Percentiles rank a stretch among this genome's conserved stretches.
These are phyloP conservation scores for Colletotrichum endophyticum DNA, from an alignment of 2,329 filamentous ascomycete genomes.

Conservation along the genomic window DNA sequence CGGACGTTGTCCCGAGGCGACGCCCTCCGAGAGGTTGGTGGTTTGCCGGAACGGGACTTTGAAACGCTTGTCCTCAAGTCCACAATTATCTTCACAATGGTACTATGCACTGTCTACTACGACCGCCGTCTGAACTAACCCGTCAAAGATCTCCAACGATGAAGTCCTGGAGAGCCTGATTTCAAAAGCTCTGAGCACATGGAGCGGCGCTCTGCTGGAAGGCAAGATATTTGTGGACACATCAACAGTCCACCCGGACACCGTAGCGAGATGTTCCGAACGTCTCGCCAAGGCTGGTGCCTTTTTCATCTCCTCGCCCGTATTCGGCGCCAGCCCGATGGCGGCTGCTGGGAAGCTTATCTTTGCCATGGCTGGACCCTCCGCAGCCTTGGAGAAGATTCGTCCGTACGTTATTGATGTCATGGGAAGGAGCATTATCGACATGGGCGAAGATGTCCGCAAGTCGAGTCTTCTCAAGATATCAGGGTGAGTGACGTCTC, in stretches of 20 bases:
- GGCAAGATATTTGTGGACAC: conserved; percentile 26
- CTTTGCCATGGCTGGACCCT: conserved; percentile 43
- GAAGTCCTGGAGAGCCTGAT: conserved; percentile 1
- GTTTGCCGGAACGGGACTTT: conserved; percentile 35
- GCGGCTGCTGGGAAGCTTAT: conserved; percentile 46
- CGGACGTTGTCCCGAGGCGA: conserved; percentile 42
- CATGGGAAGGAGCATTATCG: conserved; percentile 42
- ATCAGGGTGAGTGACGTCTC: conserved; percentile 32
- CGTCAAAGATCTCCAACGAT: conserved; percentile 4
- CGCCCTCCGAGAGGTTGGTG: conserved; percentile 35
- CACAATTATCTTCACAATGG: conserved; percentile 46
- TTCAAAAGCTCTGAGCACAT: not conserved
- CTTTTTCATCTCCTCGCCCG: conserved; percentile 39
- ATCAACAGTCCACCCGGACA: conserved; percentile 31
- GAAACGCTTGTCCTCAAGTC: conserved; percentile 37
- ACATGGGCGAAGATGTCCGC: conserved; percentile 44
- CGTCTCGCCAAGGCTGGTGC: conserved; percentile 5
- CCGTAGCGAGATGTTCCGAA: conserved; percentile 26
- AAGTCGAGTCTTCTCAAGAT: conserved; percentile 47
- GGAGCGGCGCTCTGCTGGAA: not conserved
- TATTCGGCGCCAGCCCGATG: conserved; percentile 46
- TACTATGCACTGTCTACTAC: conserved; percentile 8
- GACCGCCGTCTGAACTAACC: not conserved
- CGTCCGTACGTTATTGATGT: conserved; percentile 44
- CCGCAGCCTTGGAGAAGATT: conserved; percentile 32